phyloP scores from a whole-genome alignment of 306 rosid species.

The Morella rubra region DNA sequence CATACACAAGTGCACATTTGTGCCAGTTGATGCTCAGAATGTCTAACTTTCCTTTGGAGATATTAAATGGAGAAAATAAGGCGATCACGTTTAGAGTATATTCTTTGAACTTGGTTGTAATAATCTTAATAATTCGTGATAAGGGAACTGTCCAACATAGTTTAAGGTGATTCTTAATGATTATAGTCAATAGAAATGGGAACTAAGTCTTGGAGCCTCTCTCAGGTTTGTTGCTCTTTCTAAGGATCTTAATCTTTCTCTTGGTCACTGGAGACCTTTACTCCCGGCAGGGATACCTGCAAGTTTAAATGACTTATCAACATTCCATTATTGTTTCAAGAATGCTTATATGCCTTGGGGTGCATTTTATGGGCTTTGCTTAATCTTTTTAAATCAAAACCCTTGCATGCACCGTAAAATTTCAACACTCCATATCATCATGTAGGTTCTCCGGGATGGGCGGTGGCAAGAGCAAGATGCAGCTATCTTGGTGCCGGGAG shows the following conservation, averaged over 20 bases:
- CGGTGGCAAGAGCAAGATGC: conserved; percentile 91
- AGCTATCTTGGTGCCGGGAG: conserved; percentile 78
- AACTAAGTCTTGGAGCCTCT: not conserved
- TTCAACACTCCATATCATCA: conserved; percentile 9
- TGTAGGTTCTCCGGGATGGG: conserved; percentile 82
- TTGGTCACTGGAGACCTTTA: not conserved
- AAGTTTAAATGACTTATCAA: too few relatives aligned
- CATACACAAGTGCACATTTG: not conserved
- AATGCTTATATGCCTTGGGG: not conserved
- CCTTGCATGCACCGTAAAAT: not conserved
- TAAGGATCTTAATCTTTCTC: not conserved
- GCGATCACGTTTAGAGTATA: not conserved
- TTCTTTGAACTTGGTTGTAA: not conserved
- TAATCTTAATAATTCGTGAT: not conserved
- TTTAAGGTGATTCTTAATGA: too few relatives aligned
- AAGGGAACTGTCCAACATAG: not conserved
- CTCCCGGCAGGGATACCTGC: too few relatives aligned
- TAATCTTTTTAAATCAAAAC: not conserved
- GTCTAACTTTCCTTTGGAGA: not conserved
- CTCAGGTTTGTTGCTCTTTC: not conserved
- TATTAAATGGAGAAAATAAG: not conserved
- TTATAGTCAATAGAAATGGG: not conserved
- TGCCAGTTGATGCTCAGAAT: not conserved
- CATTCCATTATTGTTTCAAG: not conserved
- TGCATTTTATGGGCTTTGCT: not conserved